Base-by-base conservation (phyloP, 1,284 basidiomycete genomes). In the Agaricales sp. region DNA sequence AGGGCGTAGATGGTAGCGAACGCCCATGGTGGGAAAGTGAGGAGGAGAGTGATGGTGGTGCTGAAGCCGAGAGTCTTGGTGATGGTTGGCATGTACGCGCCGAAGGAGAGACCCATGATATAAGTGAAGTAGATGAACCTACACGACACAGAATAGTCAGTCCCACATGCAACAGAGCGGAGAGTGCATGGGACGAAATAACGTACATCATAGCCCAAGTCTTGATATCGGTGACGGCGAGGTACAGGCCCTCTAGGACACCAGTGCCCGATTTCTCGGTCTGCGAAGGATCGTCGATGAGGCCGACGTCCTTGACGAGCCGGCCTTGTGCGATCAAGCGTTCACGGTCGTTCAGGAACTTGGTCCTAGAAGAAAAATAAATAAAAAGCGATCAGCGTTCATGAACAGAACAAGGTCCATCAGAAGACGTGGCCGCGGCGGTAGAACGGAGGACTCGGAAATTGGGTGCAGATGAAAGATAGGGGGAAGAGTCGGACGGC, bases 151-250 rank as follows among this genome's bases (percentile, higher is more conserved):
- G n/a, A n/a, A 8, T 26, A n/a, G 18, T 3, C 3, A 38, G 20
- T 21, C 24, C 39, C 21, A 22, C 26, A n/a, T 18, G 21, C 13
- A 19, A 19, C 19, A 13, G 4, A 4, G 18, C 18, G 6, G 19
- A 41, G 39, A 6, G 16, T 11, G 25, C 20, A 30, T 30, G 19
- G 48, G 50, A 14, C 54, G 46, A 3, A 51, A 46, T 18, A 53
- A 47, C 50, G 51, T 53, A 51, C 61, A 53, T 57, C 51, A 63
- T 23, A 26, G 41, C 41, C 62, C 67, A 71, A 12, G 71, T 65
- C 54, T 67, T 71, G 59, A 60, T 58, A 52, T 74, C 72, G 44
- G 57, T 65, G 41, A 70, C 44, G n/a, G 68, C 68, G 48, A 70
- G 59, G 24, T 57, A 53, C 16, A 71, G 52, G 35, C 67, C 69